A percentile compares a stretch with the other conserved stretches of the same genome.
phyloP scores from a whole-genome alignment of 2,329 filamentous ascomycete species.

The Aspergillus ochraceus region DNA sequence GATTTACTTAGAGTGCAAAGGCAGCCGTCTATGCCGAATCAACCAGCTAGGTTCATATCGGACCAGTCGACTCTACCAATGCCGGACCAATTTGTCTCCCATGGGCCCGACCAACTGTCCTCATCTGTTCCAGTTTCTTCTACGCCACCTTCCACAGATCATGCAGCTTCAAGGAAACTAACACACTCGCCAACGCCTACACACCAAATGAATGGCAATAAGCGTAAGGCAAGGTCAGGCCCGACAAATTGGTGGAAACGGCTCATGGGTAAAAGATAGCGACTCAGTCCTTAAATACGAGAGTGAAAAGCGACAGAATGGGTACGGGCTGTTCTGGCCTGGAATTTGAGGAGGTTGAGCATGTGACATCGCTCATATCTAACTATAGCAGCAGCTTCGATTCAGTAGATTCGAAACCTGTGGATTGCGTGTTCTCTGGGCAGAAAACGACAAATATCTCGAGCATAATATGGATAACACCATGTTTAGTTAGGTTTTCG shows the following conservation, averaged over 20 bases:
- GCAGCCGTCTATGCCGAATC: constrained; percentile 2
- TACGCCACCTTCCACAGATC: background rate
- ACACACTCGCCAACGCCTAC: background rate
- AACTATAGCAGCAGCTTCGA: background rate
- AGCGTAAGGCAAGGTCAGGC: constrained; percentile 6
- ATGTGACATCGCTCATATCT: background rate
- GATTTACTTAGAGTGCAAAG: constrained; percentile 3
- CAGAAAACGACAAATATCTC: background rate
- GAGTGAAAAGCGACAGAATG: background rate
- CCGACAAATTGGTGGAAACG: constrained; percentile 3
- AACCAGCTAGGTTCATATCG: constrained; percentile 3
- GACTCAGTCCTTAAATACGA: background rate
- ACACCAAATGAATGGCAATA: constrained; percentile 1
- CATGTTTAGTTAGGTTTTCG: no score
- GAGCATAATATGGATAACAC: no score
- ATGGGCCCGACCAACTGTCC: background rate
- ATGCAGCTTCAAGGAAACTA: background rate
- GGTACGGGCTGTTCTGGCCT: background rate
- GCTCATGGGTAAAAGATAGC: constrained; percentile 1
- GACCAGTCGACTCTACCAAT: constrained; percentile 4
- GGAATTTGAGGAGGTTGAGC: background rate
- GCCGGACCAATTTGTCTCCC: background rate
- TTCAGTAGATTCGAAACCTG: background rate
- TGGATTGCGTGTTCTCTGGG: background rate
- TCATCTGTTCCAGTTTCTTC: background rate